Conservation (phyloP, 2,329 filamentous ascomycete genomes). For the Sporothrix dimorphospora region DNA sequence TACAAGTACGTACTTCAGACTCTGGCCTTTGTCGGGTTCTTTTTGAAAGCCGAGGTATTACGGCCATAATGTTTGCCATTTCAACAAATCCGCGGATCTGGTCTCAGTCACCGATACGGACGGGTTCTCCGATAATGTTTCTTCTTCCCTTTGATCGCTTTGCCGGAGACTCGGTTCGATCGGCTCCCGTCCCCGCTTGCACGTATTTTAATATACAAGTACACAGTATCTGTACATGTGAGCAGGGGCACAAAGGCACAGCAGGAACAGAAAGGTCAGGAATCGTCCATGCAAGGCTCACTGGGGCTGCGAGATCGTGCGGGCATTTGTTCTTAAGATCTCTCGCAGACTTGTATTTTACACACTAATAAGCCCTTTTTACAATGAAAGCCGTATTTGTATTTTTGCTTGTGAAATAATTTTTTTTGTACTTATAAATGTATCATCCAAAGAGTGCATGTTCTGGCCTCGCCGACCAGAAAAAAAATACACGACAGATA, state of each 20-base stretch:
- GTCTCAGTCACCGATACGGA: constrained; percentile 9
- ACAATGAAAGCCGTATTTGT: background rate
- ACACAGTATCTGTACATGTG: background rate
- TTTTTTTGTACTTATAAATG: background rate
- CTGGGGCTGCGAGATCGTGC: background rate
- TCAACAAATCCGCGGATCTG: background rate
- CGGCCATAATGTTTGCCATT: background rate
- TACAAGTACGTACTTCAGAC: background rate
- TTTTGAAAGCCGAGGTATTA: constrained; percentile 8
- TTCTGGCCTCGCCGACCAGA: background rate
- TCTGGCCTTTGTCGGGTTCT: background rate
- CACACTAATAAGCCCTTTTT: background rate
- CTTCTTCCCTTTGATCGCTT: background rate
- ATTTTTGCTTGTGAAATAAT: no score
- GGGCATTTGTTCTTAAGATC: background rate
- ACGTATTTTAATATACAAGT: constrained; percentile 4
- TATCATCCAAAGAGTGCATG: background rate
- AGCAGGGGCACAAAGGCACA: background rate
- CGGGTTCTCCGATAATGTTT: constrained; percentile 4
- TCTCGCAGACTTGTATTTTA: background rate
- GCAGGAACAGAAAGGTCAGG: background rate
- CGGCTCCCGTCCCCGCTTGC: constrained; percentile 5
- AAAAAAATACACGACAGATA: background rate
- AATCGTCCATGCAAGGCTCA: background rate
- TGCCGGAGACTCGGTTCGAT: constrained; percentile 10